Percentiles rank a stretch among this genome's conserved stretches.
Conservation (phyloP, 2,329 filamentous ascomycete genomes). For the Monosporascus sp. region DNA sequence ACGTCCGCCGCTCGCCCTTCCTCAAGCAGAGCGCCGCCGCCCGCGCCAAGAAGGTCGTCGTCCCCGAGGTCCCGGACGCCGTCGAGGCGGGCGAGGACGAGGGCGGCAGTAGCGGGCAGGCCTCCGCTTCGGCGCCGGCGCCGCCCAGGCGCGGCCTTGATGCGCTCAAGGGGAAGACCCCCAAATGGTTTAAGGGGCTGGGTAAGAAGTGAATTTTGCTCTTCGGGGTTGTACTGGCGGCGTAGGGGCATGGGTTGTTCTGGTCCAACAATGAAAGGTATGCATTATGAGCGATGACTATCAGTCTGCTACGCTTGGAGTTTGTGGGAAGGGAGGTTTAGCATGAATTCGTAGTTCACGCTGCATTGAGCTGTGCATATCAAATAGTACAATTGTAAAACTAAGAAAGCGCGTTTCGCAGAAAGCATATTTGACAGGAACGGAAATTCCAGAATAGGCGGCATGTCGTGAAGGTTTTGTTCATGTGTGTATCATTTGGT, state of each 20-base stretch:
- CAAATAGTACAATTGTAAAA: neutral
- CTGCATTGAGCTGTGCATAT: too few relatives aligned
- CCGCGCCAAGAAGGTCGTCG: constrained; percentile 52
- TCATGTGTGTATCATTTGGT: constrained; percentile 17
- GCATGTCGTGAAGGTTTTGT: constrained; percentile 3
- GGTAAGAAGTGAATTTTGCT: constrained; percentile 57
- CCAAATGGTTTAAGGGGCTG: constrained; percentile 68
- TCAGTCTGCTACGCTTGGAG: constrained; percentile 1
- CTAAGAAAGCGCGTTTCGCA: neutral
- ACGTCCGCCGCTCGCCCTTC: constrained; percentile 28
- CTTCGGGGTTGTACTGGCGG: neutral
- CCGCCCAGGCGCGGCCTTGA: constrained; percentile 16
- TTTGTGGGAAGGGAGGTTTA: constrained; percentile 1
- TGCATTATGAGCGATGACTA: neutral
- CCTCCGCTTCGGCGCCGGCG: constrained; percentile 5
- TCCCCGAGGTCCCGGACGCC: constrained; percentile 41
- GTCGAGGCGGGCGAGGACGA: constrained; percentile 24
- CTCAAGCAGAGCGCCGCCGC: constrained; percentile 44
- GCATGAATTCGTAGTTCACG: too few relatives aligned
- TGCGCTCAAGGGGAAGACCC: constrained; percentile 33
- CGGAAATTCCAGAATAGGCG: neutral
- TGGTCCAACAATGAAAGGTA: neutral
- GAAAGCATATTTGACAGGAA: too few relatives aligned
- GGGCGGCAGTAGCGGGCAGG: neutral
- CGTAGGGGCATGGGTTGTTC: neutral